phyloP scores from a whole-genome alignment of 2,329 filamentous ascomycete genomes.

The Byssothecium circinans region DNA sequence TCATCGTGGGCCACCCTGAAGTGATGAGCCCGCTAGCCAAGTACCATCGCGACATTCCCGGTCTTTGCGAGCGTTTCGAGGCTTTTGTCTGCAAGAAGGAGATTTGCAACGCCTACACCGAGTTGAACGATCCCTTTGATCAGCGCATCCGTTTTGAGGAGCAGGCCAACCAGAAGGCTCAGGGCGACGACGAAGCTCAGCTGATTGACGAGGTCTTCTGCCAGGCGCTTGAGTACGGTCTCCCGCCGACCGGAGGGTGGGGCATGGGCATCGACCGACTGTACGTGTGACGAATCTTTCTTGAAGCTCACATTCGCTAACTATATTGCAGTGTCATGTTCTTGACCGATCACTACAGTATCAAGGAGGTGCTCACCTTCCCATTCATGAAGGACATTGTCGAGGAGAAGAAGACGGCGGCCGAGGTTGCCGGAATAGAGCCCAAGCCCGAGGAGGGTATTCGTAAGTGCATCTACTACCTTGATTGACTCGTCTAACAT shows the following conservation, averaged over 20 bases:
- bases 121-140: slow-evolving; percentile 96
- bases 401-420: slow-evolving; percentile 53
- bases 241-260: slow-evolving; percentile 91
- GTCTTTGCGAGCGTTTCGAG: slow-evolving; percentile 88
- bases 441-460: slow-evolving; percentile 64
- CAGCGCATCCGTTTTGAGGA: slow-evolving; percentile 79
- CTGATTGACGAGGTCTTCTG: slow-evolving; percentile 86
- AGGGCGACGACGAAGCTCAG: slow-evolving; percentile 97
- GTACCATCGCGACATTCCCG: slow-evolving; percentile 67
- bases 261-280: slow-evolving; percentile 88
- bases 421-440: slow-evolving; percentile 64
- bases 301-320: neutral
- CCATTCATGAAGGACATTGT: slow-evolving; percentile 87
- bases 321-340: slow-evolving; percentile 62
- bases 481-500: neutral
- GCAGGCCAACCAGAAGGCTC: slow-evolving; percentile 86
- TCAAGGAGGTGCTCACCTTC: slow-evolving; percentile 95
- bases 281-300: slow-evolving; percentile 62
- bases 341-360: slow-evolving; percentile 90
- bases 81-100: slow-evolving; percentile 97
- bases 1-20: slow-evolving; percentile 77
- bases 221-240: slow-evolving; percentile 81
- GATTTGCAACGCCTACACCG: slow-evolving; percentile 94
- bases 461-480: slow-evolving; percentile 12
- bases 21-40: slow-evolving; percentile 97